Evolutionary conservation across 78 protist genomes (phyloP).

Genomic region (Polysphondylium violaceum): DNA sequence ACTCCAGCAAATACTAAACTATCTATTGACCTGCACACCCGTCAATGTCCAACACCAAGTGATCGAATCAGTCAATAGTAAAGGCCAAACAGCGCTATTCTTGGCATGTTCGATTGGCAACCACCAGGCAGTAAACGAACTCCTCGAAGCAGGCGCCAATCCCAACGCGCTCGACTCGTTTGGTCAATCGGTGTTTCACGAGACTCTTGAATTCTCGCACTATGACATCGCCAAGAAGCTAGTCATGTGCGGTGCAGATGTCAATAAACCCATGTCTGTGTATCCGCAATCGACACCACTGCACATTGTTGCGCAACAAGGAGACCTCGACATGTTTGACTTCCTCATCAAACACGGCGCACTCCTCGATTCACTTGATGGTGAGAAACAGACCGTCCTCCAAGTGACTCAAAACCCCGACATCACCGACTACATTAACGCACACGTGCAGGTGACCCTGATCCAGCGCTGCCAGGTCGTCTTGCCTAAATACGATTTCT

Average conservation of each 20-base stretch:
- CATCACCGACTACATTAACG: not conserved
- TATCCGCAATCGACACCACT: conserved; percentile 65
- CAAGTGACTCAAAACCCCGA: not conserved
- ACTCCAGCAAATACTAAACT: not conserved
- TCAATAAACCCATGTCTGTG: conserved; percentile 40
- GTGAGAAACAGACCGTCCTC: conserved; percentile 28
- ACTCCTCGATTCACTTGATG: conserved; percentile 13
- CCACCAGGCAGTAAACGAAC: not conserved
- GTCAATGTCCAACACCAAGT: not conserved
- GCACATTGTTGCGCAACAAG: conserved; percentile 8
- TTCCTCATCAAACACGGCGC: conserved; percentile 55
- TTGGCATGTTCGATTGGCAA: conserved; percentile 52
- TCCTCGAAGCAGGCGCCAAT: conserved; percentile 29
- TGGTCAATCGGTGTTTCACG: conserved; percentile 42
- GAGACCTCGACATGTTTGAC: conserved; percentile 46
- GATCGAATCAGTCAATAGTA: conserved; percentile 40
- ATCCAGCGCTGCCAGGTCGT: not conserved
- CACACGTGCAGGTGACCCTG: not conserved
- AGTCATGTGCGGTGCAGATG: conserved; percentile 56
- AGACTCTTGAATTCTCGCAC: conserved; percentile 30
- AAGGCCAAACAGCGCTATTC: conserved; percentile 54
- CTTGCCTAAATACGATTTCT: conserved; percentile 14
- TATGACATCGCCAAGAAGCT: conserved; percentile 24
- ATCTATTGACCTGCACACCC: not conserved
- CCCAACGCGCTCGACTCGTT: conserved; percentile 28